Evolutionary conservation across 306 rosid species (phyloP).

Genomic region (Fragaria nilgerrensis): DNA sequence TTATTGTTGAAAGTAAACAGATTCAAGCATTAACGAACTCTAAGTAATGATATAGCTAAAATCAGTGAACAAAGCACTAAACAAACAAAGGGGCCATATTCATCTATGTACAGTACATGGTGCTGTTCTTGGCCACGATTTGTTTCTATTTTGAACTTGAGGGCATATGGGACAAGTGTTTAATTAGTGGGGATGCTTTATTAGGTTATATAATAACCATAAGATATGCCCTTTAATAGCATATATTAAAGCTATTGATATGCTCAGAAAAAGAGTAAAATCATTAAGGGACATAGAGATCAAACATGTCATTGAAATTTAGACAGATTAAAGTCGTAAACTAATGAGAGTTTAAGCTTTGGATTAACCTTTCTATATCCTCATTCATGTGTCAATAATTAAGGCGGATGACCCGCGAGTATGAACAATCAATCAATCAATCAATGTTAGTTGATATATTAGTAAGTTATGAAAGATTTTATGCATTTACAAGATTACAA

Average conservation of each 20-base stretch:
- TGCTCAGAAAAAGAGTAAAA: background rate
- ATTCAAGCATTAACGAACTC: background rate
- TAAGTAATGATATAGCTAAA: background rate
- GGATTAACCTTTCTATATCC: background rate
- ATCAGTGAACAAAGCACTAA: background rate
- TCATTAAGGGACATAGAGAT: background rate
- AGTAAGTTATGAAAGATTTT: no score
- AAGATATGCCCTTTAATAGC: background rate
- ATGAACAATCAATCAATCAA: no score
- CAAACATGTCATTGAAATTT: background rate
- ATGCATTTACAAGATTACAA: no score
- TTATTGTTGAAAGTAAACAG: background rate
- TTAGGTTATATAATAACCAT: background rate
- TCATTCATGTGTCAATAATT: background rate
- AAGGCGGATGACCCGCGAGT: no score
- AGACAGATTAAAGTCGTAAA: background rate
- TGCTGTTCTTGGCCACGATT: background rate
- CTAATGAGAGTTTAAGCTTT: background rate
- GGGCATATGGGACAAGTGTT: no score
- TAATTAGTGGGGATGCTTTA: background rate
- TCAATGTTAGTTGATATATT: no score
- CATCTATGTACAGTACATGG: background rate
- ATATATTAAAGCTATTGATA: background rate
- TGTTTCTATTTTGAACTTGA: background rate
- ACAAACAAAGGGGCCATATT: background rate